These are phyloP conservation scores for Myriosclerotinia duriaeana DNA, from an alignment of 2,329 filamentous ascomycete species.

Conservation along the genomic window DNA sequence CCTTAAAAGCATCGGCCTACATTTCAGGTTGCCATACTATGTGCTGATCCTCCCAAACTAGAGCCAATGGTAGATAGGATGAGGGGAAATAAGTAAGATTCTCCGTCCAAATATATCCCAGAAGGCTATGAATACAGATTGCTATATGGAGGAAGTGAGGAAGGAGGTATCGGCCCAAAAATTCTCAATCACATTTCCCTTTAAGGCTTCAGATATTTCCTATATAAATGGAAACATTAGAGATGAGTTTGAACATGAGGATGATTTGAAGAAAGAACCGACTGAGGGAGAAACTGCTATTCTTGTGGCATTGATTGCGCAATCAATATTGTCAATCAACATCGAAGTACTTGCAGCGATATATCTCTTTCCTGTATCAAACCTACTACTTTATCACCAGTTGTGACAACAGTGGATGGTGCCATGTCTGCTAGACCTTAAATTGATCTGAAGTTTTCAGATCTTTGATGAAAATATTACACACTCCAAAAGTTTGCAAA, in stretches of 20 bases:
- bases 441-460: background rate
- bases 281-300: slow-evolving; percentile 42
- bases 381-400: background rate
- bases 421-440: background rate
- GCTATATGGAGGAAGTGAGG: slow-evolving; percentile 56
- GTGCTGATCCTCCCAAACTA: slow-evolving; percentile 40
- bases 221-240: slow-evolving; percentile 21
- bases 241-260: slow-evolving; percentile 25
- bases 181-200: slow-evolving; percentile 55
- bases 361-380: background rate
- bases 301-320: slow-evolving; percentile 65
- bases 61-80: slow-evolving; percentile 30
- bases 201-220: slow-evolving; percentile 55
- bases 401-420: background rate
- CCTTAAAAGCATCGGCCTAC: slow-evolving; percentile 47
- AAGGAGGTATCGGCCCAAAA: slow-evolving; percentile 69
- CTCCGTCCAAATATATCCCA: slow-evolving; percentile 34
- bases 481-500: background rate
- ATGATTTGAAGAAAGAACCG: slow-evolving; percentile 22
- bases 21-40: slow-evolving; percentile 34
- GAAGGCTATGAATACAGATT: slow-evolving; percentile 45
- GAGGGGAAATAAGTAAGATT: slow-evolving; percentile 29
- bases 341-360: slow-evolving; percentile 9
- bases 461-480: background rate
- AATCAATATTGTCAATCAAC: slow-evolving; percentile 48